Percentiles rank a stretch among this genome's conserved stretches.
Evolutionary conservation across 1,284 basidiomycete genomes (phyloP).

Genomic region (Tilletia caries): DNA sequence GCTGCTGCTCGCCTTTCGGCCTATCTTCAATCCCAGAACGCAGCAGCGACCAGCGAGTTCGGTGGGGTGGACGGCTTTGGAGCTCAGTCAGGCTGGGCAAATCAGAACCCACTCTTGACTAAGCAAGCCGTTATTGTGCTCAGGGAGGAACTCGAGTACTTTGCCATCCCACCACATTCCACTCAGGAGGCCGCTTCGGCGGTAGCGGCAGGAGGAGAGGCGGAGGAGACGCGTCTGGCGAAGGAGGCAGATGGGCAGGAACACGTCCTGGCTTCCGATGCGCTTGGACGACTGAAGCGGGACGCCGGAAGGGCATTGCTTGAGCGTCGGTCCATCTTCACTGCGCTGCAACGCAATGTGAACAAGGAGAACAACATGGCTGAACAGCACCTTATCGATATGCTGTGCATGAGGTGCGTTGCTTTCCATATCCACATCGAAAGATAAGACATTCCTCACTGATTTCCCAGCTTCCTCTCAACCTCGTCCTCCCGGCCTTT

Average conservation of each 20-base stretch:
- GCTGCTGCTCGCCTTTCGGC: not conserved
- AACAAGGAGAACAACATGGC: constrained; percentile 99
- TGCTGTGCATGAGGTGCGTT: constrained; percentile 95
- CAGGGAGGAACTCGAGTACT: constrained; percentile 96
- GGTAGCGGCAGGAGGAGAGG: not conserved
- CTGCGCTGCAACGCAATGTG: constrained; percentile 94
- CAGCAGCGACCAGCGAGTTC: constrained; percentile 28
- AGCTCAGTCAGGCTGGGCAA: constrained; percentile 10
- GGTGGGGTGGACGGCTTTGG: constrained; percentile 62
- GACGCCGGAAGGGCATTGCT: constrained; percentile 75
- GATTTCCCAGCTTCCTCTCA: no score
- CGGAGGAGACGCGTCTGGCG: constrained; percentile 50
- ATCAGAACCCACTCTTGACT: constrained; percentile 68
- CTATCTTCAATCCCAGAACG: constrained; percentile 31
- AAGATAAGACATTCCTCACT: no score
- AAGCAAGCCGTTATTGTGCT: constrained; percentile 99
- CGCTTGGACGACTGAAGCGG: constrained; percentile 31
- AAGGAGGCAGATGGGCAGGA: constrained; percentile 62
- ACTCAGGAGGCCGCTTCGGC: not conserved
- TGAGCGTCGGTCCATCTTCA: constrained; percentile 88
- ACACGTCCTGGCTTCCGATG: constrained; percentile 11
- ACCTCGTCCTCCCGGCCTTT: no score
- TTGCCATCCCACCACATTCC: constrained; percentile 70
- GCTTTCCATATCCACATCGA: not conserved
- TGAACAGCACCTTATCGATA: constrained; percentile 98